A percentile compares a stretch with the other conserved stretches of the same genome.
Conservation (phyloP, 2,329 filamentous ascomycete genomes). For the Ceratocystis eucalypticola region DNA sequence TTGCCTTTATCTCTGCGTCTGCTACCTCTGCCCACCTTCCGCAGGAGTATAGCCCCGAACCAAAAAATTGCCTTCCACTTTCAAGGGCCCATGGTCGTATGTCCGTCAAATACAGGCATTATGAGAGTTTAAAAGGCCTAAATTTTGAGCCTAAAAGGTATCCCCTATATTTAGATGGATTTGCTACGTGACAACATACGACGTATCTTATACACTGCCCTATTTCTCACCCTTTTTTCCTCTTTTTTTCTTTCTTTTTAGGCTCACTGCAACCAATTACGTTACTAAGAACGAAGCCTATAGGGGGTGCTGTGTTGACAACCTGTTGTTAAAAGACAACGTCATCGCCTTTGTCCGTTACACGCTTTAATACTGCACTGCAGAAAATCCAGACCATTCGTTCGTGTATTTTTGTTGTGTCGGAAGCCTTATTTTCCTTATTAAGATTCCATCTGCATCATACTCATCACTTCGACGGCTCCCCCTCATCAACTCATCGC, state of each 20-base stretch:
- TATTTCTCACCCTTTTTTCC: not conserved
- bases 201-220: too few relatives aligned
- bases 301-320: not conserved
- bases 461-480: not conserved
- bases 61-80: too few relatives aligned
- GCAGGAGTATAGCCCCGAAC: too few relatives aligned
- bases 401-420: not conserved
- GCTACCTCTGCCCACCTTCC: too few relatives aligned
- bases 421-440: not conserved
- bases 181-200: too few relatives aligned
- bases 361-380: not conserved
- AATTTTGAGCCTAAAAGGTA: too few relatives aligned
- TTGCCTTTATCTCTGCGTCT: too few relatives aligned
- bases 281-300: too few relatives aligned
- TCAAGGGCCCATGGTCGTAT: not conserved
- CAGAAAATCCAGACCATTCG: not conserved
- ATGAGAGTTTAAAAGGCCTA: too few relatives aligned
- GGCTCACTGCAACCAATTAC: conserved; percentile 19
- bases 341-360: conserved; percentile 1
- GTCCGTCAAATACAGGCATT: not conserved
- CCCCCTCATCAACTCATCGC: not conserved
- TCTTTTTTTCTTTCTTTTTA: conserved; percentile 19
- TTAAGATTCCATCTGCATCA: not conserved
- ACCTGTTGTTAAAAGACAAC: not conserved
- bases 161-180: too few relatives aligned